Evolutionary conservation across 345 rosid species (phyloP), one percentile per base, ranked within the genome.

Genomic region (Arabidopsis arenosa): DNA sequence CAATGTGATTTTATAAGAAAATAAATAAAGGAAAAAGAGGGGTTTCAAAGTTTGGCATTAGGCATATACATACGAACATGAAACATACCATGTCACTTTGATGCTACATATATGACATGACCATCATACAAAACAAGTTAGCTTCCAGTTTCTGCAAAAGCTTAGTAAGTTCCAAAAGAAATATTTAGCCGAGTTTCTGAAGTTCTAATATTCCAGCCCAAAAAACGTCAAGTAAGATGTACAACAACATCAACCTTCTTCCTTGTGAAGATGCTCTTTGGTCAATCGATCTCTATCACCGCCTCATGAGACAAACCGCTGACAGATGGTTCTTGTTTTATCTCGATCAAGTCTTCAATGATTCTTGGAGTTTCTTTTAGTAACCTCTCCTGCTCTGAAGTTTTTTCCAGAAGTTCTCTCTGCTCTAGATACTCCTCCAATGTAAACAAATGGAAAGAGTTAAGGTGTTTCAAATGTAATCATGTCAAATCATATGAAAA

Each of bases 351-450:
- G 8, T 79, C 79, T 68, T 69, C 79, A 0, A 59, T 59, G 73
- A 80, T 69, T 63, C 4, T 64, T 28, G 83, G 80, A 9, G 49
- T 56, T 71, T 75, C n/a, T 43, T 8, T 70, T 17, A 80, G 0
- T 40, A 80, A 36, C 13, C 73, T 75, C 57, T 75, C 76, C 60
- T 80, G 83, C 73, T 80, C 83, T 33, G 59, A 45, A 32, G 79
- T 69, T 28, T 75, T 69, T 9, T 70, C 14, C 30, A 80, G 83
- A 52, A 65, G 45, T 26, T 64, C 83, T 66, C 79, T 70, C 63
- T 80, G 21, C 2, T 75, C 83, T 14, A 80, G 13, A 35, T 70
- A 75, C 68, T 75, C 79, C 0, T 58, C 67, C 18, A 80, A 64
- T 55, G 82, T 79, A 58, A 49, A 4, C 23, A 58, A 49, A 4